phyloP scores from a whole-genome alignment of 192 early-diverging fungal species.

The Podila minutissima region DNA sequence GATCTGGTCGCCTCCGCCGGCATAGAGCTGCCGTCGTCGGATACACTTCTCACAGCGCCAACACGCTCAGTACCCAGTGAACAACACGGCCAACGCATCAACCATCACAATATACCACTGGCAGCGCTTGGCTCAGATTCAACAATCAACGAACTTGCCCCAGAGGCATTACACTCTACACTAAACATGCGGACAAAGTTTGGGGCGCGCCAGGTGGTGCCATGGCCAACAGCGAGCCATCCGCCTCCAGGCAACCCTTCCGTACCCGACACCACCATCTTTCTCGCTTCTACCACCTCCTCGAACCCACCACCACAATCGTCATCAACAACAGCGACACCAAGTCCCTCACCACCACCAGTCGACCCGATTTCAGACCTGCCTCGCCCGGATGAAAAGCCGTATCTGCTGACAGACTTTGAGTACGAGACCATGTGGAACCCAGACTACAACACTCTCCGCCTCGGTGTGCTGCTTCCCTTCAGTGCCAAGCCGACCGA shows the following conservation, averaged over 20 bases:
- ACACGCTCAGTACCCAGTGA: not conserved
- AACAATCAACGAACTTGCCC: no score
- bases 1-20: not conserved
- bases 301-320: no score
- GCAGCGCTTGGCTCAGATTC: no score
- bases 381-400: slow-evolving; percentile 12
- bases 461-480: slow-evolving; percentile 14
- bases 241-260: no score
- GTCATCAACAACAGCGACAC: not conserved
- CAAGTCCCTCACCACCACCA: not conserved
- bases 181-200: no score
- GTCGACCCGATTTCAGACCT: not conserved
- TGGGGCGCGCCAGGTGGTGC: no score
- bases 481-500: not conserved
- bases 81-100: not conserved
- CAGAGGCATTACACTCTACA: no score
- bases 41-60: not conserved
- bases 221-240: no score
- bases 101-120: no score
- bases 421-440: slow-evolving; percentile 39
- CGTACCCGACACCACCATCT: no score
- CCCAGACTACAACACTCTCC: slow-evolving; percentile 8
- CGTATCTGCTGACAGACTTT: slow-evolving; percentile 22
- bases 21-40: not conserved
- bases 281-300: no score